Evolutionary conservation across 2,329 filamentous ascomycete species (phyloP).

Genomic region (Plectosphaerella cucumerina): DNA sequence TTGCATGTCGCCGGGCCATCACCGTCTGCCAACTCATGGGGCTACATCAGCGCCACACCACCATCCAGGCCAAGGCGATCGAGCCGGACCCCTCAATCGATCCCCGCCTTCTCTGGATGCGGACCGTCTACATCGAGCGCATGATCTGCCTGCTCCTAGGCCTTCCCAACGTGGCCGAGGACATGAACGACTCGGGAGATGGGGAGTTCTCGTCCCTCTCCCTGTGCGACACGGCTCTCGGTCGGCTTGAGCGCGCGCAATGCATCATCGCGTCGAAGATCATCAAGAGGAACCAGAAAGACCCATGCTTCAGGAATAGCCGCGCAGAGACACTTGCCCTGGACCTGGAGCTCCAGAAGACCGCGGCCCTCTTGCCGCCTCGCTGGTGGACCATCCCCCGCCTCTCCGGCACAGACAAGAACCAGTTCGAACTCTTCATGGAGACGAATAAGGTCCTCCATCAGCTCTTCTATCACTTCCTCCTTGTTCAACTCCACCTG

Average conservation of each 20-base stretch:
- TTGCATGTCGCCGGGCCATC: slow-evolving; percentile 38
- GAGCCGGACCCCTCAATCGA: slow-evolving; percentile 5
- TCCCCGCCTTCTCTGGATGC: slow-evolving; percentile 24
- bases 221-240: slow-evolving; percentile 10
- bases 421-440: slow-evolving; percentile 12
- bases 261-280: slow-evolving; percentile 24
- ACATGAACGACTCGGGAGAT: neutral
- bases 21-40: slow-evolving; percentile 39
- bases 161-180: slow-evolving; percentile 17
- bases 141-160: slow-evolving; percentile 34
- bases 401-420: slow-evolving; percentile 12
- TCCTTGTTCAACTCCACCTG: slow-evolving; percentile 34
- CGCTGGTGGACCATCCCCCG: slow-evolving; percentile 30
- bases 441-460: slow-evolving; percentile 25
- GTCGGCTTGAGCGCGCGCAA: neutral
- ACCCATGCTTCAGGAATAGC: slow-evolving; percentile 13
- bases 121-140: slow-evolving; percentile 30
- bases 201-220: slow-evolving; percentile 17
- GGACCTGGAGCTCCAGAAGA: slow-evolving; percentile 25
- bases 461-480: slow-evolving; percentile 32
- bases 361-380: slow-evolving; percentile 23
- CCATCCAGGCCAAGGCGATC: slow-evolving; percentile 6
- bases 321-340: slow-evolving; percentile 20
- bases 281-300: slow-evolving; percentile 28
- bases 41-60: slow-evolving; percentile 17